Conservation (phyloP, 2,329 filamentous ascomycete genomes). For the Cordyceps militaris region DNA sequence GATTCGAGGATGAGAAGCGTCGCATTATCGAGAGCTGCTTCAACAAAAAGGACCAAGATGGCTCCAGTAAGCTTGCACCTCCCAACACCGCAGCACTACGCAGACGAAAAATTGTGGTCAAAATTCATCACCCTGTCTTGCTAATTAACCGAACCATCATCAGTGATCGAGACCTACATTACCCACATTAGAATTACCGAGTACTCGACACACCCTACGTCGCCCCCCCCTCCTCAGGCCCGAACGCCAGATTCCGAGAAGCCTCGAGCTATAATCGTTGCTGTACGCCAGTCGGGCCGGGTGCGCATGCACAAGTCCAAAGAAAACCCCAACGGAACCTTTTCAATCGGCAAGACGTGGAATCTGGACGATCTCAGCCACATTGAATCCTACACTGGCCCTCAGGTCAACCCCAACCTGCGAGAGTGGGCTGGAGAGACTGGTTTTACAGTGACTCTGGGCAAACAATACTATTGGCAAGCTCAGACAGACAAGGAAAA, state of each 20-base stretch:
- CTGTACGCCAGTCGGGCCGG: conserved; percentile 83
- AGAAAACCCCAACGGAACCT: conserved; percentile 87
- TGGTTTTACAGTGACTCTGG: conserved; percentile 81
- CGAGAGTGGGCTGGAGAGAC: conserved; percentile 73
- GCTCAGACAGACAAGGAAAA: conserved; percentile 92
- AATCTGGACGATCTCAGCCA: conserved; percentile 80
- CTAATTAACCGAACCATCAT: conserved; percentile 16
- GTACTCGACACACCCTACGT: conserved; percentile 74
- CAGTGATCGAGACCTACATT: conserved; percentile 77
- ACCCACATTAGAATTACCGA: conserved; percentile 91
- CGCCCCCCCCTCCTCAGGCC: conserved; percentile 76
- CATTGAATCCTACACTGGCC: conserved; percentile 73
- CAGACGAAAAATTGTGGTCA: neutral
- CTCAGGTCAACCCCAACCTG: conserved; percentile 49
- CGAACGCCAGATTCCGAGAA: conserved; percentile 69
- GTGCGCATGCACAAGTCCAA: conserved; percentile 96
- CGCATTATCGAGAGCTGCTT: conserved; percentile 95
- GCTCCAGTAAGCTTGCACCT: conserved; percentile 58
- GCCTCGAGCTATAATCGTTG: conserved; percentile 82
- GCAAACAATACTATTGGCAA: conserved; percentile 96
- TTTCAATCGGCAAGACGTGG: conserved; percentile 98
- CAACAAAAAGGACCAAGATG: conserved; percentile 78
- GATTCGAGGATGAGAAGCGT: conserved; percentile 93
- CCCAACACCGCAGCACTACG: neutral
- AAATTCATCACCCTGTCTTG: neutral